These are phyloP conservation scores for Paraleonurus japonicus DNA, from an alignment of 257 asterid species.

Conservation along the genomic window DNA sequence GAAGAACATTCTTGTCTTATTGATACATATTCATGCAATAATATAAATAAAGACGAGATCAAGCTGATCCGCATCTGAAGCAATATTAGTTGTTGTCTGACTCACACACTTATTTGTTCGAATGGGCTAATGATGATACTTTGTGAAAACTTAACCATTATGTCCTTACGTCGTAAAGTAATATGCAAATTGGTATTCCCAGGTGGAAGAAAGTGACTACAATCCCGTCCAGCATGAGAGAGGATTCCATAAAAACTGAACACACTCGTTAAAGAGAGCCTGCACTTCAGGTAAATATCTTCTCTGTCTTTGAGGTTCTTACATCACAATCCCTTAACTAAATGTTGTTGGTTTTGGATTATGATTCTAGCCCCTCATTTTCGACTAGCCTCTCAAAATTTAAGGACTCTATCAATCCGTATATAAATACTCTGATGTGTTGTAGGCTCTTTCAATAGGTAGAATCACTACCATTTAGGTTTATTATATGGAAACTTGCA, in stretches of 20 bases:
- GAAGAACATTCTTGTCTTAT: neutral
- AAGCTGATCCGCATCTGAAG: conserved; percentile 16
- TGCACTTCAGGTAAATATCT: conserved; percentile 69
- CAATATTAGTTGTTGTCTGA: conserved; percentile 2
- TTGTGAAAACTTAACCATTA: neutral
- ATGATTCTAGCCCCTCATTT: conserved; percentile 10
- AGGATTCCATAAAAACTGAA: conserved; percentile 87
- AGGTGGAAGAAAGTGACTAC: conserved; percentile 76
- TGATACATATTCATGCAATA: neutral
- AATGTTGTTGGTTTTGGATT: neutral
- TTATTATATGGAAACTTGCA: neutral
- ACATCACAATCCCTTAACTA: neutral
- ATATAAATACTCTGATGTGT: neutral
- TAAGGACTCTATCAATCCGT: neutral
- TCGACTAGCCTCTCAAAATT: neutral
- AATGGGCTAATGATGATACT: neutral
- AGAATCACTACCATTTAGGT: neutral
- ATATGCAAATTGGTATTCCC: conserved; percentile 34
- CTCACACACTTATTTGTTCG: neutral
- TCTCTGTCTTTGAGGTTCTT: conserved; percentile 20
- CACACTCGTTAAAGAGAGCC: conserved; percentile 87
- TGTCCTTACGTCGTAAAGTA: conserved; percentile 4
- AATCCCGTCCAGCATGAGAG: conserved; percentile 77
- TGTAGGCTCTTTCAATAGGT: neutral
- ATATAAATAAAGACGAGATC: neutral